Conservation (phyloP, 2,329 filamentous ascomycete genomes). For the Drechmeria coniospora region DNA sequence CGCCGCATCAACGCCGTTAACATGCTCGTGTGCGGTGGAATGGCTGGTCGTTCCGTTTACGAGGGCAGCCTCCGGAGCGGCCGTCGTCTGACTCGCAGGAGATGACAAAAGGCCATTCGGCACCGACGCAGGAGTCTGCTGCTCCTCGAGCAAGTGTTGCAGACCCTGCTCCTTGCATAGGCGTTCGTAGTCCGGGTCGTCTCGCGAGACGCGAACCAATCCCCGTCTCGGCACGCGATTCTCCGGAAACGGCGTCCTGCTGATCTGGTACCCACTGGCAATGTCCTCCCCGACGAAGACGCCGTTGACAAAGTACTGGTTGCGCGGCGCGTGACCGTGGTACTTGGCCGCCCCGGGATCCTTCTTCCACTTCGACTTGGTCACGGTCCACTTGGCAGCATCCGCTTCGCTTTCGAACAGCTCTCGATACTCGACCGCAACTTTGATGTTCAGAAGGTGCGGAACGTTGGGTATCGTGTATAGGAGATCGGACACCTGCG, state of each 20-base stretch:
- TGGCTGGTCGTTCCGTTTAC: slow-evolving; percentile 17
- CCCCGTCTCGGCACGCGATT: slow-evolving; percentile 39
- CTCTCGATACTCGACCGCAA: slow-evolving; percentile 45
- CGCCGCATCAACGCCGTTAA: slow-evolving; percentile 4
- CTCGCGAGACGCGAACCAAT: slow-evolving; percentile 33
- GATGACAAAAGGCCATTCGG: slow-evolving; percentile 33
- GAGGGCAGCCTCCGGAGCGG: slow-evolving; percentile 9
- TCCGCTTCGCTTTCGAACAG: slow-evolving; percentile 35
- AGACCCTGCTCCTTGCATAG: slow-evolving; percentile 43
- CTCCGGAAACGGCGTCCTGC: slow-evolving; percentile 39
- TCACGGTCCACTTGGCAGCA: slow-evolving; percentile 20
- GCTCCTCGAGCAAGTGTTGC: slow-evolving; percentile 33
- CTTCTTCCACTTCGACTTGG: slow-evolving; percentile 39
- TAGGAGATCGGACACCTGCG: slow-evolving; percentile 46
- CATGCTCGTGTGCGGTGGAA: slow-evolving; percentile 6
- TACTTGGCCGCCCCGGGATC: slow-evolving; percentile 39
- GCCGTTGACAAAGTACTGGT: slow-evolving; percentile 45
- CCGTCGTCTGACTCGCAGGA: slow-evolving; percentile 23
- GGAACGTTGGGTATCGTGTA: slow-evolving; percentile 39
- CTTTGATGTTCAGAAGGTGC: slow-evolving; percentile 39
- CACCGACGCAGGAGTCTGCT: slow-evolving; percentile 25
- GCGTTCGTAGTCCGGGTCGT: slow-evolving; percentile 40
- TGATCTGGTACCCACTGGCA: slow-evolving; percentile 29
- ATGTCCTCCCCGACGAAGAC: slow-evolving; percentile 34
- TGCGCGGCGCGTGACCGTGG: slow-evolving; percentile 37